Evolutionary conservation across 306 rosid genomes (phyloP), one percentile per base, ranked within the genome.

Genomic region (Quercus engelmannii): DNA sequence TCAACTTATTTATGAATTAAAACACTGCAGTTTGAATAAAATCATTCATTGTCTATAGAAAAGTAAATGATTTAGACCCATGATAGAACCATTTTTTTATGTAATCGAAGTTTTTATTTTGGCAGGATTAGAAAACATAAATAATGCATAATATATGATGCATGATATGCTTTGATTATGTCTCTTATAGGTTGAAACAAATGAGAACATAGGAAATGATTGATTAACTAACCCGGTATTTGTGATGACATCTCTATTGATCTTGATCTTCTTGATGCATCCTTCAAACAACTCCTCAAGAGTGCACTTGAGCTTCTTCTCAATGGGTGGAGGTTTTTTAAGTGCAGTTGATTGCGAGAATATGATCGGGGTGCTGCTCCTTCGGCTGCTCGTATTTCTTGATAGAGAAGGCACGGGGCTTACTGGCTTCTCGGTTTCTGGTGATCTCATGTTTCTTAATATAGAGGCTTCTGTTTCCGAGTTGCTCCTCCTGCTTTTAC

Each of bases 281-380:
- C 99, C 99, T 70, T 90, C 86, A 59, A 91, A 86, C 28, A 95
- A 78, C 58, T 92, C 86, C 87, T 95, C 98, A 1, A 95, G 91
- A 15, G 98, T 73, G 85, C 93, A 87, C 13, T 73, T 75, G 15
- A 95, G 89, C 56, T 79, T 87, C 82, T 74, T 95, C 90, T 92
- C 91, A 3, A 92, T 46, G 2, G 89, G 91, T 4, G 88, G 84
- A 28, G 96, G 94, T 83, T 90, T 92, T 78, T 75, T 90, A 73
- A 87, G 82, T 0, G 68, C 87, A 3, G 88, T 86, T 56, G 99
- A 76, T 74, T 91, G 98, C 13, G 99, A 95, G 78, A 84, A 95
- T 49, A 95, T 86, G 75, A 95, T 91, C 2, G 98, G 97, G 56
- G 94, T 90, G 8, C 90, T 73, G 62, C 85, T 71, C 72, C 86